Evolutionary conservation across 2,329 filamentous ascomycete species (phyloP), one percentile per base, ranked within the genome.

Genomic region (Metarhizium album): DNA sequence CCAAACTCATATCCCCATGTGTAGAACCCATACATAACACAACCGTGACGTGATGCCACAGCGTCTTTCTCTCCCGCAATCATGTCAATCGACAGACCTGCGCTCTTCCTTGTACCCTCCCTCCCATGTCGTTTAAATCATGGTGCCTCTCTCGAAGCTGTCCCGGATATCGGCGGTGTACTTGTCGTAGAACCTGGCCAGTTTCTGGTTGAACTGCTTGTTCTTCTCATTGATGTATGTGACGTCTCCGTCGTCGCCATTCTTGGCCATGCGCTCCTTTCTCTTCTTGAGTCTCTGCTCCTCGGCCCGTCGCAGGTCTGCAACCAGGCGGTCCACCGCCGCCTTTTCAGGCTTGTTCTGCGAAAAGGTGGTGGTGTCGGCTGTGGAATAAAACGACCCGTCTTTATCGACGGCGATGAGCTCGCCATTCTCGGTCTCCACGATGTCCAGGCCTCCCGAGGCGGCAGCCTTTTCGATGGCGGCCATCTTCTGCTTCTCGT

Each of bases 191-290:
- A 97, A 98, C 58, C 93, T 78, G 49, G 86, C 77, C 68, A 98
- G 74, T 74, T 98, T 97, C 74, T 95, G 84, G 81, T 98, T 98
- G 75, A 98, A 98, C 76, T 96, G 90, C 77, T 97, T 97, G 77
- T 98, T 98, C 84, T 98, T 96, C 72, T 96, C 90, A 72, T 98
- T 98, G 79, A 98, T 98, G 70, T 95, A 97, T 7, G 91, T 97
- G 60, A 97, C 87, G 68, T 98, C 93, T 27, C 82, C 85, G 46
- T 90, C 87, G 56, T 95, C 90, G 52, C 90, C 89, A 55, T 84
- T 85, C 65, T 83, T 80, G 13, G 81, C 80, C 65, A 86, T 82
- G 49, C 90, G 78, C 57, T 94, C 88, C 65, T 80, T 83, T 60
- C 90, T 78, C 74, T 94, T 94, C 78, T 90, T 94, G 62, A 95